phyloP scores from a whole-genome alignment of 495 filamentous ascomycete species.

The Apodospora peruviana region DNA sequence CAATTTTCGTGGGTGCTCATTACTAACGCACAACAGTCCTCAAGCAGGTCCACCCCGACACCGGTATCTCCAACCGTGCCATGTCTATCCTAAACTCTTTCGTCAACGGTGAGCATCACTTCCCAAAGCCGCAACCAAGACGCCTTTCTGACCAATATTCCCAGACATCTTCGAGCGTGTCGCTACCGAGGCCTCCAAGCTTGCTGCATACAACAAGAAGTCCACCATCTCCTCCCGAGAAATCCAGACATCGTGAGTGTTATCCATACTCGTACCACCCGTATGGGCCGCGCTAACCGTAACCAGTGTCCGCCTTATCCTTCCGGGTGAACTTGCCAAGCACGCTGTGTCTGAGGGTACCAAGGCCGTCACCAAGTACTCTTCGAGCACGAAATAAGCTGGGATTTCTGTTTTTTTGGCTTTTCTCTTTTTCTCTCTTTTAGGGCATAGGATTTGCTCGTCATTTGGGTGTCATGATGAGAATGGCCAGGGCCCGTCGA shows the following conservation, averaged over 20 bases:
- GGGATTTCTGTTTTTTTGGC: constrained; percentile 25
- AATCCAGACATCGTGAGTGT: constrained; percentile 94
- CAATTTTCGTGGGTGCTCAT: neutral
- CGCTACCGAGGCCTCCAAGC: constrained; percentile 96
- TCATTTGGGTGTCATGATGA: constrained; percentile 56
- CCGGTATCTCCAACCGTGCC: constrained; percentile 99
- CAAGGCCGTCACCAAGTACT: constrained; percentile 99
- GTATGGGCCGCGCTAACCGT: constrained; percentile 8
- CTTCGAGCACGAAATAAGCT: constrained; percentile 95
- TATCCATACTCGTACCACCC: neutral
- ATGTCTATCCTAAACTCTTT: constrained; percentile 99
- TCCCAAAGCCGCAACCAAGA: neutral
- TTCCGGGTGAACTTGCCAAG: constrained; percentile 97
- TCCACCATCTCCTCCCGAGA: constrained; percentile 98
- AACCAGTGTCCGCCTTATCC: constrained; percentile 79
- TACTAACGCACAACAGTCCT: constrained; percentile 58
- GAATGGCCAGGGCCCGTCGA: constrained; percentile 55
- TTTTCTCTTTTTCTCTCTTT: constrained; percentile 35
- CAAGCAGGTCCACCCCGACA: constrained; percentile 99
- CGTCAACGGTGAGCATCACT: constrained; percentile 86
- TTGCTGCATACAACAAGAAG: constrained; percentile 99
- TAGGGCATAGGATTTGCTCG: constrained; percentile 50
- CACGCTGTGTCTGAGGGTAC: constrained; percentile 99
- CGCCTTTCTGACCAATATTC: constrained; percentile 24
- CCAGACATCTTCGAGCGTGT: constrained; percentile 99